Base-by-base conservation (phyloP, 2,329 filamentous ascomycete species). In the Paradendryphiella salina region DNA sequence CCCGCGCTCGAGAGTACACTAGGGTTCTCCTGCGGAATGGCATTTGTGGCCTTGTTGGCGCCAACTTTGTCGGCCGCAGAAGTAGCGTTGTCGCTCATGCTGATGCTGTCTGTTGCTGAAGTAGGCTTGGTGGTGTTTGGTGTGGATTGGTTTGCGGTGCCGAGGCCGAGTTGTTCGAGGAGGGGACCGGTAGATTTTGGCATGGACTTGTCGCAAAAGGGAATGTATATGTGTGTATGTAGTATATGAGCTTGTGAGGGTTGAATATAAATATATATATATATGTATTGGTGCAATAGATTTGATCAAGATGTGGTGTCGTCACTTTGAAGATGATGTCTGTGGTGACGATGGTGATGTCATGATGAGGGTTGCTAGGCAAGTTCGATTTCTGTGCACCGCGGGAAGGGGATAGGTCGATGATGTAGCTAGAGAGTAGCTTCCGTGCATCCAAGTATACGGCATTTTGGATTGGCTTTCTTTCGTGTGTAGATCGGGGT, bases 1-100 rank as follows among this genome's bases (percentile, higher is more conserved):
- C 81, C 81, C 0, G 77, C 67, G 0, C 75, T 77, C 33, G 81
- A 81, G 38, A 84, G 71, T 0, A 74, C 62, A 3, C 64, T 69
- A 5, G 70, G 70, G 49, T 73, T 71, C 57, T 60, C 56, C 26
- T 66, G 51, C 0, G 67, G 67, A 35, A 69, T 69, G 13, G 65
- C 49, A 38, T 70, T 67, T n/a, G 67, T 67, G 28, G 3, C 32
- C 32, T 67, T 70, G n/a, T 65, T 63, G 0, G 56, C 62, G 43
- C 69, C 65, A 15, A 71, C 44, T 33, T 65, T 63, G 51, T 69
- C 62, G 23, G 69, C 64, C 3, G 57, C 55, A 6, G 51, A 45
- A 7, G 62, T 63, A 5, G 57, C 66, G 32, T 37, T 56, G 52
- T 64, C 59, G 14, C 57, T 64, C 54, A 60, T 65, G 43, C 38